Conservation (phyloP, 805 yeast species). For the Candida corydali region DNA sequence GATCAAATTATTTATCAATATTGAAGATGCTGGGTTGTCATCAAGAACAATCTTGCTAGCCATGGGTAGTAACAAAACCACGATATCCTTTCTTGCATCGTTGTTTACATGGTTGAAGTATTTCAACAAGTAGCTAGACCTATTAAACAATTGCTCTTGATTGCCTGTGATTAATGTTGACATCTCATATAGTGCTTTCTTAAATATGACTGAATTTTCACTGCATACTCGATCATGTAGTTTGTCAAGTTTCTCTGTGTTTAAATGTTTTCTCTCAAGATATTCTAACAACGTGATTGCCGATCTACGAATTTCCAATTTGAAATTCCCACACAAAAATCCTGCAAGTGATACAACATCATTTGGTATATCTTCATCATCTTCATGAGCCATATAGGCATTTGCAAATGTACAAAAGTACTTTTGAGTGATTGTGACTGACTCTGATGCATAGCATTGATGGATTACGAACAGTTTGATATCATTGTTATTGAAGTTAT, state of each 20-base stretch:
- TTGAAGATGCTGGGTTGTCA: constrained; percentile 35
- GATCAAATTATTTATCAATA: constrained; percentile 77
- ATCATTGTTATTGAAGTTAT: constrained; percentile 53
- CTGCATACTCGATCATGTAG: constrained; percentile 72
- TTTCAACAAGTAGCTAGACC: constrained; percentile 71
- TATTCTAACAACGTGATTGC: constrained; percentile 70
- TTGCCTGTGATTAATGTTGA: constrained; percentile 68
- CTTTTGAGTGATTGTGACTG: constrained; percentile 38
- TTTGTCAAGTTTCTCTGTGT: constrained; percentile 46
- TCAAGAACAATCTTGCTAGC: constrained; percentile 56
- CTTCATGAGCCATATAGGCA: constrained; percentile 50
- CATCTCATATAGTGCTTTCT: constrained; percentile 76
- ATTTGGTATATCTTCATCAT: constrained; percentile 45
- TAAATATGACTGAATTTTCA: constrained; percentile 76
- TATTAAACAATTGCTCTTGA: constrained; percentile 49
- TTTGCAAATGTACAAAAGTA: constrained; percentile 73
- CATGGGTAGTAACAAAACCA: constrained; percentile 87
- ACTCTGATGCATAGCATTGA: constrained; percentile 64
- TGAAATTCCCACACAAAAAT: constrained; percentile 75
- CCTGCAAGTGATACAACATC: constrained; percentile 72
- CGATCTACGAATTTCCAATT: constrained; percentile 58
- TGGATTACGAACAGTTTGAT: constrained; percentile 56
- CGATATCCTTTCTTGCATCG: constrained; percentile 67
- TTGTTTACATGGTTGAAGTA: constrained; percentile 56
- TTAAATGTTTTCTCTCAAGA: constrained; percentile 48